These are phyloP conservation scores for Cenchrus fungigraminus DNA, from an alignment of 176 grass and related monocot species.

Conservation along the genomic window DNA sequence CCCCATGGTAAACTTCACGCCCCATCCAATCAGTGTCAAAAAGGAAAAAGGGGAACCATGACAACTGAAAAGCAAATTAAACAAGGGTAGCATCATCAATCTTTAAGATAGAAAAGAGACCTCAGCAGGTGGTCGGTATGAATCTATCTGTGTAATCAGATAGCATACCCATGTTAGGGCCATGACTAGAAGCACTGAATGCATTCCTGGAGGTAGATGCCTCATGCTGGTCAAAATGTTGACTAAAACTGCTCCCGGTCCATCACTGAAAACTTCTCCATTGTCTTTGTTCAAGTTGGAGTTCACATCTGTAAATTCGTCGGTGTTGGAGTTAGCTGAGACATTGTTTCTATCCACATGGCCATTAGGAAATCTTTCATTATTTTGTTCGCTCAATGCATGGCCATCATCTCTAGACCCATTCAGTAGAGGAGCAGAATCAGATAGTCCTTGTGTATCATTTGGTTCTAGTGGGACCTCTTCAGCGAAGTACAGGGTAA, in stretches of 20 bases:
- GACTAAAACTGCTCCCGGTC: constrained; percentile 88
- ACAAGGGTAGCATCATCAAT: constrained; percentile 17
- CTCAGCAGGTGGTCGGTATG: neutral
- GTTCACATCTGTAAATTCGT: constrained; percentile 42
- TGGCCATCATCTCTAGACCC: constrained; percentile 55
- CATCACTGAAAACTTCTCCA: constrained; percentile 75
- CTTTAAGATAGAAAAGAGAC: neutral
- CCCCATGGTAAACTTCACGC: constrained; percentile 92
- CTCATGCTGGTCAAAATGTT: constrained; percentile 97
- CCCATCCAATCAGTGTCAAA: constrained; percentile 99
- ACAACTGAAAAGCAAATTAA: constrained; percentile 64
- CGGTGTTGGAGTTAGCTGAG: constrained; percentile 40
- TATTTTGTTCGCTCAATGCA: constrained; percentile 50
- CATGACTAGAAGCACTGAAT: constrained; percentile 97
- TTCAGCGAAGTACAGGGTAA: constrained; percentile 96
- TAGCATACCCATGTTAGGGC: constrained; percentile 89
- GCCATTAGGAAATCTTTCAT: constrained; percentile 51
- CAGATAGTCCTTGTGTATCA: constrained; percentile 54
- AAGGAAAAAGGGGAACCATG: constrained; percentile 99
- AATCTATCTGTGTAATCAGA: constrained; percentile 10
- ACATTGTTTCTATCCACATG: constrained; percentile 40
- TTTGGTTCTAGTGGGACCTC: constrained; percentile 77
- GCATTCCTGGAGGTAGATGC: constrained; percentile 89
- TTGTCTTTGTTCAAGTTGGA: constrained; percentile 47
- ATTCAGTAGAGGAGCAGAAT: constrained; percentile 87